These are phyloP conservation scores for Apiospora pterosperma DNA, from an alignment of 2,329 filamentous ascomycete species.

Conservation along the genomic window DNA sequence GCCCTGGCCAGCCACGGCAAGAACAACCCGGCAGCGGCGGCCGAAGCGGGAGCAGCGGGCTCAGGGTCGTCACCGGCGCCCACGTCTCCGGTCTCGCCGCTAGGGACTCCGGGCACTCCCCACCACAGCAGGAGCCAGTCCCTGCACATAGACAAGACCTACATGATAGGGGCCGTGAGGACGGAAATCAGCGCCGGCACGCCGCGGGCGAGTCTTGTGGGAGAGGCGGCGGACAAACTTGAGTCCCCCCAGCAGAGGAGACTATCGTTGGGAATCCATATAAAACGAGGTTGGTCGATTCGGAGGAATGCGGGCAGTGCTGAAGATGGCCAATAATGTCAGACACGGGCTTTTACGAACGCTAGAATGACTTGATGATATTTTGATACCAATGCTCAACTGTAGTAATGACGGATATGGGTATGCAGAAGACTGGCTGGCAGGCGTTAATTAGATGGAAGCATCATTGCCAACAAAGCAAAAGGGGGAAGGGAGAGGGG, in stretches of 20 bases:
- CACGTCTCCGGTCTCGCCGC: background rate
- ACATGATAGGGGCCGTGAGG: background rate
- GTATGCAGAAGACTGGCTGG: too few species aligned
- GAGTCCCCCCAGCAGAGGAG: too few species aligned
- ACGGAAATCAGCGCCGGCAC: background rate
- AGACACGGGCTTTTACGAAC: too few species aligned
- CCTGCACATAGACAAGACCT: background rate
- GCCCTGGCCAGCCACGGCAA: background rate
- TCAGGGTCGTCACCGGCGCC: background rate
- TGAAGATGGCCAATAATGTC: too few species aligned
- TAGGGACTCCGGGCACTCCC: background rate
- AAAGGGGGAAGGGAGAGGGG: too few species aligned
- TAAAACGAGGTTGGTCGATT: background rate
- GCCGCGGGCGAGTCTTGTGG: background rate
- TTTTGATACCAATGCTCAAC: too few species aligned
- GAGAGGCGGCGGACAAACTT: background rate
- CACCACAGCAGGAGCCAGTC: background rate
- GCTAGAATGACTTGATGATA: too few species aligned
- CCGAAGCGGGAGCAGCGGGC: too few species aligned
- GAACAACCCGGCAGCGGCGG: background rate
- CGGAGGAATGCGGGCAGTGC: background rate
- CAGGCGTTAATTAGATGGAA: too few species aligned
- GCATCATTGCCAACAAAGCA: too few species aligned
- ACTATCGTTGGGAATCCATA: background rate
- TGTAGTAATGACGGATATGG: too few species aligned